phyloP scores from a whole-genome alignment of 2,329 filamentous ascomycete genomes.

The Neofusicoccum kwambonambiense region DNA sequence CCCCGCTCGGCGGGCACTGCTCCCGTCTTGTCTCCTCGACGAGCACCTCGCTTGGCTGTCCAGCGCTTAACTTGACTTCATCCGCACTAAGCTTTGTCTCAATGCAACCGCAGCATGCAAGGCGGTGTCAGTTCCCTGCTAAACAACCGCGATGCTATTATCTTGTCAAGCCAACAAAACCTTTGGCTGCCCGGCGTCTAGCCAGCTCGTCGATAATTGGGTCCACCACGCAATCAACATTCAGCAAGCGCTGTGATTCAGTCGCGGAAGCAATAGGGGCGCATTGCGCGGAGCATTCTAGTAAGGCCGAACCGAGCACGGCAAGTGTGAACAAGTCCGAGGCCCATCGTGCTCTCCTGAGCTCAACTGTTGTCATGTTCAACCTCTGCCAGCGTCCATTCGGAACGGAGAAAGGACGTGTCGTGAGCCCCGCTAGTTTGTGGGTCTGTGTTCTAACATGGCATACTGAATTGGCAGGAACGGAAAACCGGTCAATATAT shows the following conservation, averaged over 20 bases:
- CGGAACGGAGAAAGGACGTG: no score
- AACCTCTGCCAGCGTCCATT: not conserved
- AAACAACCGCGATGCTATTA: not conserved
- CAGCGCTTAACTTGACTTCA: constrained; percentile 4
- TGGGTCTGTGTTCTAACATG: not conserved
- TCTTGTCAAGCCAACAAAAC: not conserved
- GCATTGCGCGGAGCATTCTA: not conserved
- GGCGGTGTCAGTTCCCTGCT: not conserved
- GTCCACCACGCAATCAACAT: not conserved
- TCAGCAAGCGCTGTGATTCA: not conserved
- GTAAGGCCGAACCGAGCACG: not conserved
- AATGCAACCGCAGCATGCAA: not conserved
- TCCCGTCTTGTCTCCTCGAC: not conserved
- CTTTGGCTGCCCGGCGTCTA: not conserved
- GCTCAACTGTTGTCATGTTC: not conserved
- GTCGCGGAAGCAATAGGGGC: not conserved
- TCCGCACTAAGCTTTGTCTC: not conserved
- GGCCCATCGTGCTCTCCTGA: not conserved
- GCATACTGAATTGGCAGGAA: not conserved
- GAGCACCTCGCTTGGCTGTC: not conserved
- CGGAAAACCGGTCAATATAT: not conserved
- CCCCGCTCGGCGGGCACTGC: not conserved
- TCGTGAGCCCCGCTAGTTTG: not conserved
- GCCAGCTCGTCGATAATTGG: not conserved
- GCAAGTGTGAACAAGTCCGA: no score